Conservation (phyloP, 106 monocot species). For the Gastrodia elata region DNA sequence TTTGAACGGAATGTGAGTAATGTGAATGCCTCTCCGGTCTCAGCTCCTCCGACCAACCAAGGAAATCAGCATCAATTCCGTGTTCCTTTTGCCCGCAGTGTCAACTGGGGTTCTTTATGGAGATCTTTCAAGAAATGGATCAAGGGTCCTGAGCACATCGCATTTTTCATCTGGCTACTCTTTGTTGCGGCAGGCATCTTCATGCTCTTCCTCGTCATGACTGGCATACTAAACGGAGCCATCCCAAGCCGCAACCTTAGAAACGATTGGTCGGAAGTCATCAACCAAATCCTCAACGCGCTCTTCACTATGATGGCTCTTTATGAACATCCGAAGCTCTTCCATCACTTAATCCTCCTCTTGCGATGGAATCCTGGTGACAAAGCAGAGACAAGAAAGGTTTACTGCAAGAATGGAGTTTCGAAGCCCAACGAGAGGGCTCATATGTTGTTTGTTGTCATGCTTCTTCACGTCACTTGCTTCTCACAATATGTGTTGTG, state of each 20-base stretch:
- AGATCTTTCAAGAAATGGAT: conserved; percentile 25
- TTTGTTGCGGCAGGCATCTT: conserved; percentile 19
- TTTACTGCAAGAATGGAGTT: conserved; percentile 35
- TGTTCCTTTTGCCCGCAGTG: conserved; percentile 12
- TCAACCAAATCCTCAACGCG: conserved; percentile 53
- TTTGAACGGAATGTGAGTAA: not conserved
- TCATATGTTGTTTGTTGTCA: conserved; percentile 30
- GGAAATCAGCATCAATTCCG: not conserved
- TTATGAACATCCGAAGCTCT: conserved; percentile 41
- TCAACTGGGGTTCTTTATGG: conserved; percentile 8
- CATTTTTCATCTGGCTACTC: conserved; percentile 31
- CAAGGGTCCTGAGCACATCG: conserved; percentile 28
- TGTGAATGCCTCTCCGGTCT: not conserved
- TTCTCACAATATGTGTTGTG: conserved; percentile 35
- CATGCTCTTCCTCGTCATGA: conserved; percentile 27
- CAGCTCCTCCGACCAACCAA: not conserved
- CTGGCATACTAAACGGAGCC: conserved; percentile 20
- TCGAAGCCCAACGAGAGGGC: conserved; percentile 19
- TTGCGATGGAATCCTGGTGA: conserved; percentile 32
- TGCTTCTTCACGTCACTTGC: conserved; percentile 41
- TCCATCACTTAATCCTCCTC: conserved; percentile 34
- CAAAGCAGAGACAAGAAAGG: conserved; percentile 13
- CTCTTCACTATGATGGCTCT: conserved; percentile 55
- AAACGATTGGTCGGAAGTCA: conserved; percentile 34
- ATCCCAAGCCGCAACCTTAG: conserved; percentile 13